Evolutionary conservation across 257 asterid species (phyloP), one percentile per base, ranked within the genome.

Genomic region (Sherardia arvensis): DNA sequence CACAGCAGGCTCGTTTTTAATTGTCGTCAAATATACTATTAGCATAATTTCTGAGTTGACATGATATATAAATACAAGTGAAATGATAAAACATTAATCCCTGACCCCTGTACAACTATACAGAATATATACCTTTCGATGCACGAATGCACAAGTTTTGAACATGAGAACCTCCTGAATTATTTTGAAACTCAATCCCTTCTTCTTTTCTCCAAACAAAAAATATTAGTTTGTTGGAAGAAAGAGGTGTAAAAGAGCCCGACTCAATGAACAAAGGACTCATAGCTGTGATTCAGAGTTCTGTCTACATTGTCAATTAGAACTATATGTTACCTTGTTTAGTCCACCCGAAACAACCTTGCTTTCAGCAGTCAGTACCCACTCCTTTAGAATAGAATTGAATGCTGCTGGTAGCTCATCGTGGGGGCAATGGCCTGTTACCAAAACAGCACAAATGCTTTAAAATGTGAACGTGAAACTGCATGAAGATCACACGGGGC

Each of bases 391-490:
- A 75, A 91, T 70, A 23, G 79, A 65, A 67, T 87, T 91, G 79
- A 91, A 88, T 78, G 77, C 95, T 56, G 75, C 76, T 7, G 98
- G 98, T 71, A 69, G 76, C 88, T 91, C 98, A 62, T 91, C 98
- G 0, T 91, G 98, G 62, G 98, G 98, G 68, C 98, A 88, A 73
- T 91, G 98, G 49, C 98, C 98, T 91, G 86, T 58, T 66, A 63
- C 65, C 71, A 27, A 43, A 67, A 47, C 9, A 59, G 36, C 65
- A 66, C 20, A 11, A 25, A 15, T 51, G 43, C 20, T 21, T 47
- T 27, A 45, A 49, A 61, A 40, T 28, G 38, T n/a, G 33, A 43
- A 27, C 26, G n/a, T 58, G 36, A 58, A 62, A 21, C 6, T 45
- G 26, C 20, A 30, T 30, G 59, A 58, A 66, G 60, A 55, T 49